Percentiles rank a stretch among this genome's conserved stretches.
Evolutionary conservation across 208 protist genomes (phyloP).

Genomic region (Trichomonas gallinae): DNA sequence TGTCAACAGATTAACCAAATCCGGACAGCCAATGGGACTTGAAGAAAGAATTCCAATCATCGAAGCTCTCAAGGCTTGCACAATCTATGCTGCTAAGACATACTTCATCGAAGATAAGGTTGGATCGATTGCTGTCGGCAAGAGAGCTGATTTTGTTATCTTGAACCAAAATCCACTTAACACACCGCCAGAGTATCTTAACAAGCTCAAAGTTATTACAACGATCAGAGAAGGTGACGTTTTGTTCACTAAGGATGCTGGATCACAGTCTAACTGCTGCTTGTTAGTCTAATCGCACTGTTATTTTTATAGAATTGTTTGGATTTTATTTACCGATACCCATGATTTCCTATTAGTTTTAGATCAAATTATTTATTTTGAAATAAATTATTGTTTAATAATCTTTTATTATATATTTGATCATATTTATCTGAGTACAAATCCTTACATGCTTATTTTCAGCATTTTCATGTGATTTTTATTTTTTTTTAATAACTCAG

Average conservation of each 20-base stretch:
- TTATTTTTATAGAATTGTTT: not conserved
- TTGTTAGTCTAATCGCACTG: not conserved
- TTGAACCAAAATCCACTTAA: not conserved
- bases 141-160: not conserved
- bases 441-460: too few relatives aligned
- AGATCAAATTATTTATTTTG: too few relatives aligned
- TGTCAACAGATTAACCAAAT: not conserved
- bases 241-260: not conserved
- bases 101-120: not conserved
- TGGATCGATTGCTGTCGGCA: not conserved
- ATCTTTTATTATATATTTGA: too few relatives aligned
- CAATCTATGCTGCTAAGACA: not conserved
- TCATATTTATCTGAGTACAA: too few relatives aligned
- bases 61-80: not conserved
- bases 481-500: too few relatives aligned
- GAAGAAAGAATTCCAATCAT: not conserved
- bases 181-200: not conserved
- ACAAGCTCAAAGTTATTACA: not conserved
- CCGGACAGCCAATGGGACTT: not conserved
- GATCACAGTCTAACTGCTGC: not conserved
- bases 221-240: not conserved
- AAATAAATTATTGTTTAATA: too few relatives aligned
- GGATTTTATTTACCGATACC: too few relatives aligned
- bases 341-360: too few relatives aligned
- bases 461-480: too few relatives aligned